A percentile compares a stretch with the other conserved stretches of the same genome.
These are phyloP conservation scores for Oryza officinalis DNA, from an alignment of 176 grass and related monocot genomes.

Conservation along the genomic window DNA sequence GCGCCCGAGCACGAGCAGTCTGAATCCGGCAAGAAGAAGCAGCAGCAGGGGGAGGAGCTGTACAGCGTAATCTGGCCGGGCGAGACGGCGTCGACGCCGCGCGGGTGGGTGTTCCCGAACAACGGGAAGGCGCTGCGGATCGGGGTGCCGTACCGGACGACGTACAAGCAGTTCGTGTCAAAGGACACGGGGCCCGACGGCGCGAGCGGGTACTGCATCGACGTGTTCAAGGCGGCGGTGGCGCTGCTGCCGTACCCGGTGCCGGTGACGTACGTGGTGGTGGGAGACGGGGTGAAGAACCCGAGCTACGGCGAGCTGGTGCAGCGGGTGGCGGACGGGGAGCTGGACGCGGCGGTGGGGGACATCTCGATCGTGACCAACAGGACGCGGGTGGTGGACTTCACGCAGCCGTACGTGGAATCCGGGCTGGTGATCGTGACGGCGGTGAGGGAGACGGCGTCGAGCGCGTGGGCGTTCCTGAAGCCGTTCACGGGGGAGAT, in stretches of 20 bases:
- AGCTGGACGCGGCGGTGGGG: conserved; percentile 63
- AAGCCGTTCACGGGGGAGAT: conserved; percentile 74
- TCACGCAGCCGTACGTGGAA: conserved; percentile 85
- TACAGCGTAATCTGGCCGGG: conserved; percentile 84
- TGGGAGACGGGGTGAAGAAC: conserved; percentile 81
- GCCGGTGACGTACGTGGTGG: conserved; percentile 49
- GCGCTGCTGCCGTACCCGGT: conserved; percentile 75
- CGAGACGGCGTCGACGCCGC: conserved; percentile 54
- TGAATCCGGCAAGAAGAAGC: background rate
- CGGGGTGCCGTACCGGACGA: conserved; percentile 73
- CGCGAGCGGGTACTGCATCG: conserved; percentile 85
- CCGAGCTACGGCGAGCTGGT: conserved; percentile 70
- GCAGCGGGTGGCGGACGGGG: conserved; percentile 48
- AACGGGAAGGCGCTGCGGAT: conserved; percentile 72
- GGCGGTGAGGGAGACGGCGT: conserved; percentile 49
- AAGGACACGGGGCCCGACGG: conserved; percentile 52
- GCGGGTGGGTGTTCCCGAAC: conserved; percentile 89
- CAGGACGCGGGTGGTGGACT: conserved; percentile 74
- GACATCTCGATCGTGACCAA: conserved; percentile 76
- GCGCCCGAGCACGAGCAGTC: background rate
- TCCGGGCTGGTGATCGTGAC: conserved; percentile 75
- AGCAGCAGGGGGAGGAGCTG: conserved; percentile 18
- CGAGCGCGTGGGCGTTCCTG: conserved; percentile 85
- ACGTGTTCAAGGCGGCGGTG: conserved; percentile 81
- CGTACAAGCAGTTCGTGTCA: conserved; percentile 70